Evolutionary conservation across 306 rosid genomes (phyloP), one percentile per base, ranked within the genome.

Genomic region (Quercus wislizeni): DNA sequence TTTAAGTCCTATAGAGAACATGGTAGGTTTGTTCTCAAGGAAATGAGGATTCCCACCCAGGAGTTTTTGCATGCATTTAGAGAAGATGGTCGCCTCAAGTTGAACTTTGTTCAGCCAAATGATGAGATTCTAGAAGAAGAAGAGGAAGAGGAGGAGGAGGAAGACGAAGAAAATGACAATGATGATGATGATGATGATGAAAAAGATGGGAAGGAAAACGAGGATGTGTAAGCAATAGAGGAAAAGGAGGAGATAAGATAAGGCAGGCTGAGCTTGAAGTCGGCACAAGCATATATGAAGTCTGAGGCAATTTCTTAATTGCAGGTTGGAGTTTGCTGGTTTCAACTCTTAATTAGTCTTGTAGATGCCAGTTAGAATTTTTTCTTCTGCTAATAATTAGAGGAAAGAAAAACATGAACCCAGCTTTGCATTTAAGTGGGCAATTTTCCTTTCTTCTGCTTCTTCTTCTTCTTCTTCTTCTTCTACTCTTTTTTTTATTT

Each of bases 31-130:
- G 87, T 94, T 30, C 90, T 94, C 72, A 89, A 79, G 59, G 89
- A 89, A 79, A 76, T 94, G 61, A 89, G 92, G 81, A 78, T 80
- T 65, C 97, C 89, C 0, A 83, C 77, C 8, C 91, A 80, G 62
- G 97, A 94, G 81, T 80, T 94, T 52, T 62, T 94, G 28, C 98
- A 84, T 83, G 97, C 98, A 51, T 83, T 79, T 77, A 88, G 98
- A 71, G 96, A 94, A 81, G 89, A 92, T 43, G 98, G 98, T 18
- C 92, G 97, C 58, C 73, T 94, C 57, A 92, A 79, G 82, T 85
- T 94, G 21, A 87, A 89, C 65, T 87, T 90, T 74, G 82, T 92
- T 87, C 89, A 84, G 13, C 88, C 88, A 49, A 78, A 88, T 5
- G 80, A 87, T 2, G 87, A 86, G 56, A 64, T 72, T 59, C 14